Evolutionary conservation across 352 stramenopile species (phyloP).

Genomic region (Globisporangium acanthophoron): DNA sequence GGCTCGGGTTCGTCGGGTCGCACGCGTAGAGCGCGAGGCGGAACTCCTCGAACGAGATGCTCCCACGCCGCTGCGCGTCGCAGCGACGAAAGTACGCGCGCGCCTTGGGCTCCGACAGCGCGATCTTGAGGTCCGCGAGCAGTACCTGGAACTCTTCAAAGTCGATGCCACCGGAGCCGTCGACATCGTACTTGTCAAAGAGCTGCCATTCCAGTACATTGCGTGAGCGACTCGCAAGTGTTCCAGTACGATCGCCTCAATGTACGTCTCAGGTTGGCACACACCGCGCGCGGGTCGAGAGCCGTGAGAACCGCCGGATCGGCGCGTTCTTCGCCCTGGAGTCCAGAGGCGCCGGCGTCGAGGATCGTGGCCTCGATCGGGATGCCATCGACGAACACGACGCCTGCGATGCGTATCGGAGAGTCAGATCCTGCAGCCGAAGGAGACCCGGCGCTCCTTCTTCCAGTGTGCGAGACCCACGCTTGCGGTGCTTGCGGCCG

Average conservation of each 20-base stretch:
- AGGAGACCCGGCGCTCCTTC: background rate
- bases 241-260: no score
- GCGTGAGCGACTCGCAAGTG: background rate
- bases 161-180: conserved; percentile 73
- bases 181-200: conserved; percentile 79
- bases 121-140: conserved; percentile 48
- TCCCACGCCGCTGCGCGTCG: conserved; percentile 48
- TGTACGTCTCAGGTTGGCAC: conserved; percentile 3
- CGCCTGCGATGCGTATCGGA: conserved; percentile 19
- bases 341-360: conserved; percentile 35
- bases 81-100: conserved; percentile 77
- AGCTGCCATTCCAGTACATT: conserved; percentile 26
- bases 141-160: conserved; percentile 75
- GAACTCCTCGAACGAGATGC: conserved; percentile 82
- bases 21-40: conserved; percentile 71
- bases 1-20: conserved; percentile 71
- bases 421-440: background rate
- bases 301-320: conserved; percentile 35
- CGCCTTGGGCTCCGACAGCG: conserved; percentile 62
- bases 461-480: conserved; percentile 19
- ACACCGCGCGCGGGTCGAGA: conserved; percentile 44
- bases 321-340: conserved; percentile 30
- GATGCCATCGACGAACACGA: conserved; percentile 72
- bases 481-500: conserved; percentile 43
- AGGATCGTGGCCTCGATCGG: conserved; percentile 60